These are phyloP conservation scores for Citrus reticulata DNA, from an alignment of 345 rosid genomes.

Conservation along the genomic window DNA sequence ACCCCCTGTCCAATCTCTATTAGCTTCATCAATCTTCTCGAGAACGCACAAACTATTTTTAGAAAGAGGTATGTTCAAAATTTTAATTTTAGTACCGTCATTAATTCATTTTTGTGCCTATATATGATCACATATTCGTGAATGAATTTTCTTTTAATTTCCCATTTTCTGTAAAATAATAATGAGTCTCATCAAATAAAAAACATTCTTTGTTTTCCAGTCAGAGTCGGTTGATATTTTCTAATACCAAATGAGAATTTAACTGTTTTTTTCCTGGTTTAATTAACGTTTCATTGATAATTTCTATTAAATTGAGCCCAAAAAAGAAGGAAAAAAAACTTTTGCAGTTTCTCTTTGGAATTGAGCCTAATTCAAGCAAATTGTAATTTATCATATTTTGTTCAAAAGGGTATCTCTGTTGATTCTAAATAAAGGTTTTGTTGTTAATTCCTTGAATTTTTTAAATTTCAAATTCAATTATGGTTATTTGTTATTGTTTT, in stretches of 20 bases:
- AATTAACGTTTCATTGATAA: not conserved
- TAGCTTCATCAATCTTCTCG: not conserved
- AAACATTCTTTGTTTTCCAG: not conserved
- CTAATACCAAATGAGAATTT: not conserved
- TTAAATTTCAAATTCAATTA: no score
- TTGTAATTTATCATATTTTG: not conserved
- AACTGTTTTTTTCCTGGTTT: not conserved
- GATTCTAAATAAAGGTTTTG: not conserved
- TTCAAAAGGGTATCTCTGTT: slow-evolving; percentile 6
- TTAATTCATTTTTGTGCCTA: not conserved
- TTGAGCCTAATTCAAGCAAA: not conserved
- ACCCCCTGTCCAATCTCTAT: not conserved
- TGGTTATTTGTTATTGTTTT: not conserved
- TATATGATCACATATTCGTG: not conserved
- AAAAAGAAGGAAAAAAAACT: not conserved
- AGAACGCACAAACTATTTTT: not conserved
- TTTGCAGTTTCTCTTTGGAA: not conserved
- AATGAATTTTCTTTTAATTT: no score
- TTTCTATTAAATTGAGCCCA: not conserved
- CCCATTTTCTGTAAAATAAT: not conserved
- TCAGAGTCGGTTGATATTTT: not conserved
- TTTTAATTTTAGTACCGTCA: not conserved
- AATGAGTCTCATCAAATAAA: not conserved
- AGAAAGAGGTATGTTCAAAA: slow-evolving; percentile 21
- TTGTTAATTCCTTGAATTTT: not conserved